These are phyloP conservation scores for Phialophora macrospora DNA, from an alignment of 2,329 filamentous ascomycete genomes.

Conservation along the genomic window DNA sequence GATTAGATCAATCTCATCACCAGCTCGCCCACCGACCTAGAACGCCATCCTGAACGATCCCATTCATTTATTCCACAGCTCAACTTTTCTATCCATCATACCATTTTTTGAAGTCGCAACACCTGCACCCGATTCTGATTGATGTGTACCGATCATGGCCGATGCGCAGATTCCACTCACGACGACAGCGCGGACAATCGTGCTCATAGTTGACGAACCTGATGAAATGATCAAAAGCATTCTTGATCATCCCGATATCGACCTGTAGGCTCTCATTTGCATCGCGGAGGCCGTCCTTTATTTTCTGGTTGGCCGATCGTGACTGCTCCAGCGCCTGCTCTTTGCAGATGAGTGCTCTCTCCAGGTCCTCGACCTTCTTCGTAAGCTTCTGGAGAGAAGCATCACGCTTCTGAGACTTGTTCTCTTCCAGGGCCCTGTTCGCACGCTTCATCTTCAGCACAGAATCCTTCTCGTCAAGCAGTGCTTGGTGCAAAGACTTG, in stretches of 20 bases:
- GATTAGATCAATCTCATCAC: not conserved
- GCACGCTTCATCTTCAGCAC: not conserved
- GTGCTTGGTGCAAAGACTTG: slow-evolving; percentile 11
- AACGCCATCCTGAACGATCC: not conserved
- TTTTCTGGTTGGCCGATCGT: slow-evolving; percentile 14
- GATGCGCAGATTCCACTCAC: slow-evolving; percentile 12
- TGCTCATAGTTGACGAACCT: slow-evolving; percentile 6
- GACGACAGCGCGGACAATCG: slow-evolving; percentile 8
- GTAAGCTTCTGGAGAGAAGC: slow-evolving; percentile 1
- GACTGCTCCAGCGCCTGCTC: slow-evolving; percentile 9
- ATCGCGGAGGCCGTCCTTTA: slow-evolving; percentile 14
- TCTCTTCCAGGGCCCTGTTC: not conserved
- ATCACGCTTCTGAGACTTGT: not conserved
- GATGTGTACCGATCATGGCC: slow-evolving; percentile 4
- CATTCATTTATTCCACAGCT: not conserved
- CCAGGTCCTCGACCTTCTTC: slow-evolving; percentile 1
- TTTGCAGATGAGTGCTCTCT: not conserved
- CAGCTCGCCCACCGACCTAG: not conserved
- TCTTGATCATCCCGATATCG: slow-evolving; percentile 2
- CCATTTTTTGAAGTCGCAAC: slow-evolving; percentile 3
- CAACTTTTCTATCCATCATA: not conserved
- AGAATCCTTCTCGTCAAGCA: slow-evolving; percentile 4
- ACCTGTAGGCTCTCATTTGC: slow-evolving; percentile 6
- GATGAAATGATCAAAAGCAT: slow-evolving; percentile 10
- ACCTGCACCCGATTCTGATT: slow-evolving; percentile 7